A percentile compares a stretch with the other conserved stretches of the same genome.
Evolutionary conservation across 202 grass and related monocot genomes (phyloP).

Genomic region (Panicum virgatum): DNA sequence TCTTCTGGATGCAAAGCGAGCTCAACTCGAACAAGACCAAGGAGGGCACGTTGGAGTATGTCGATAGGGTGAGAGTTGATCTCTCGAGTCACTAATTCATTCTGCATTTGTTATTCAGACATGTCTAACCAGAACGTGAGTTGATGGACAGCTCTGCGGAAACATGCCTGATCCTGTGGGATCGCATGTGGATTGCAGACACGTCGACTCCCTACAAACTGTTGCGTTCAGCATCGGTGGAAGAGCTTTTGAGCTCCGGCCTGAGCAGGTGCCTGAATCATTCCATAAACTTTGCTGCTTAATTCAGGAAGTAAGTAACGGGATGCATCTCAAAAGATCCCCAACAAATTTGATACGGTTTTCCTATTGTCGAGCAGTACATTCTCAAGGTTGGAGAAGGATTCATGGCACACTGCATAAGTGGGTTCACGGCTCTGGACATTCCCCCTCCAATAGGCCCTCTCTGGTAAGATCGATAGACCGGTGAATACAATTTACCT

Average conservation of each 20-base stretch:
- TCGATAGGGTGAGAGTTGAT: slow-evolving; percentile 61
- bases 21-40: slow-evolving; percentile 66
- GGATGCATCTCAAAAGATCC: background rate
- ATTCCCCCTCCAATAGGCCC: slow-evolving; percentile 62
- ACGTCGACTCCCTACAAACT: slow-evolving; percentile 45
- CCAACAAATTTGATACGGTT: background rate
- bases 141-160: slow-evolving; percentile 61
- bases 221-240: slow-evolving; percentile 79
- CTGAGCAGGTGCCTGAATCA: slow-evolving; percentile 55
- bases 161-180: slow-evolving; percentile 67
- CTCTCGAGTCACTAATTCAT: background rate
- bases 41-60: slow-evolving; percentile 62
- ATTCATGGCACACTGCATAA: slow-evolving; percentile 55
- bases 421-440: slow-evolving; percentile 68
- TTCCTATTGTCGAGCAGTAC: slow-evolving; percentile 49
- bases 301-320: background rate
- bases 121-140: slow-evolving; percentile 3
- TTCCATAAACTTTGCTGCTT: background rate
- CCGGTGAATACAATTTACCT: background rate
- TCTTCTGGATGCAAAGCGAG: slow-evolving; percentile 84
- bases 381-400: slow-evolving; percentile 72
- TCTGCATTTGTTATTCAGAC: background rate
- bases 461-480: slow-evolving; percentile 51
- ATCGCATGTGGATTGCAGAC: slow-evolving; percentile 67
- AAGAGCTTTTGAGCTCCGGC: slow-evolving; percentile 62